Evolutionary conservation across 2,329 filamentous ascomycete species (phyloP).

Genomic region (Xylariaceae sp.): DNA sequence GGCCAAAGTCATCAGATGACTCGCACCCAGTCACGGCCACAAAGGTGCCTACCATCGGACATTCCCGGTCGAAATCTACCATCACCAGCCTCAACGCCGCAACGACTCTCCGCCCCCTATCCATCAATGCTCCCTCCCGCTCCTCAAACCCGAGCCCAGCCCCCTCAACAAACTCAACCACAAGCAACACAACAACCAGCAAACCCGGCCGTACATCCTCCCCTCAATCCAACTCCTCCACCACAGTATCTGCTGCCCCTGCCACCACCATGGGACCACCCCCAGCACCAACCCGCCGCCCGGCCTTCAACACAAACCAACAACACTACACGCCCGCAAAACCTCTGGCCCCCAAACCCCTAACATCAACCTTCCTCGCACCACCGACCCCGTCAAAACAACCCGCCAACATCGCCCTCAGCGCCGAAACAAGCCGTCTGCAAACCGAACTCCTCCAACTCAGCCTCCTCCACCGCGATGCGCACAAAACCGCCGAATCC

Average conservation of each 20-base stretch:
- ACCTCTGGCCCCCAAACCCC: slow-evolving; percentile 54
- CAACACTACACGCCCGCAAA: slow-evolving; percentile 65
- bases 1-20: slow-evolving; percentile 25
- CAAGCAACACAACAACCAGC: slow-evolving; percentile 19
- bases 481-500: slow-evolving; percentile 38
- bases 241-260: slow-evolving; percentile 10
- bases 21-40: slow-evolving; percentile 15
- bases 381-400: slow-evolving; percentile 58
- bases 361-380: slow-evolving; percentile 52
- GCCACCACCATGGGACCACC: too few relatives aligned
- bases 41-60: slow-evolving; percentile 24
- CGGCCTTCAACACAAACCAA: slow-evolving; percentile 57
- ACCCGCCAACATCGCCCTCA: slow-evolving; percentile 54
- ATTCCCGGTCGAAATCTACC: slow-evolving; percentile 40
- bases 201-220: slow-evolving; percentile 20
- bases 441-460: slow-evolving; percentile 63
- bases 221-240: slow-evolving; percentile 12
- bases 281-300: slow-evolving; percentile 36
- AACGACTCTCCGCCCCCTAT: slow-evolving; percentile 37
- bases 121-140: slow-evolving; percentile 13
- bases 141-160: slow-evolving; percentile 25
- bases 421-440: slow-evolving; percentile 52
- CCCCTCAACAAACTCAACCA: slow-evolving; percentile 22
- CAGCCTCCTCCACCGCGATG: slow-evolving; percentile 56
- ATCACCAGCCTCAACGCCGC: slow-evolving; percentile 36